Base-by-base conservation (phyloP, 1,284 basidiomycete species). In the Phaffia rhodozyma region DNA sequence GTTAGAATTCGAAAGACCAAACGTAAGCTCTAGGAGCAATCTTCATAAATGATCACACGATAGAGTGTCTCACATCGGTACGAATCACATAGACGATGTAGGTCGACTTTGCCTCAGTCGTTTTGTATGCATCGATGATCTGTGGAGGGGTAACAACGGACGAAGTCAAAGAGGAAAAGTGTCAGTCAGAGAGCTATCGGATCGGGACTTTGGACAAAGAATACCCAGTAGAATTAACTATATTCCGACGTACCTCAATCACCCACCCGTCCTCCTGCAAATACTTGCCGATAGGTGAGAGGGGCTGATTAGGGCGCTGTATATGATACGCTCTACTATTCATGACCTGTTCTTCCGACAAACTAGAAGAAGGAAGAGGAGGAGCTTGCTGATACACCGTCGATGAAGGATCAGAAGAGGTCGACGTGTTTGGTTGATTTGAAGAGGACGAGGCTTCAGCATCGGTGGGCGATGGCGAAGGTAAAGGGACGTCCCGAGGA, bases 111-210 rank as follows among this genome's bases (percentile, higher is more conserved):
- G 90, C 89, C 65, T 91, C 82, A 16, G 85, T 84, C 20, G 92
- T 97, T 83, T 98, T 98, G 77, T 89, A 85, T 3, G 94, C 94
- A 74, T 98, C 94, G 55, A 86, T 81, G 70, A 97, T 94, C 90
- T 91, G 72, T 30, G 21, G 49, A 51, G 30, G 53, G 51, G 34
- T 21, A 20, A 5, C 11, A 48, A 54, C 52, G 47, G 43, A 53
- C 11, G 16, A 61, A 43, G 43, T 13, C 23, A n/a, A 1, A 30
- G 9, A 43, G n/a, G 0, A 20, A 32, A 50, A 21, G 27, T 4
- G 18, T 25, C 5, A 27, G 29, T 29, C 9, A 25, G 59, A 25
- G 23, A 55, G 50, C 59, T 21, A 27, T 23, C 32, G 5, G 18
- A 52, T 52, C 54, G 52, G 23, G 49, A 38, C 23, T 18, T 18